Percentiles rank a stretch among this genome's conserved stretches.
Conservation (phyloP, 2,329 filamentous ascomycete species). For the Ramichloridium luteum region DNA sequence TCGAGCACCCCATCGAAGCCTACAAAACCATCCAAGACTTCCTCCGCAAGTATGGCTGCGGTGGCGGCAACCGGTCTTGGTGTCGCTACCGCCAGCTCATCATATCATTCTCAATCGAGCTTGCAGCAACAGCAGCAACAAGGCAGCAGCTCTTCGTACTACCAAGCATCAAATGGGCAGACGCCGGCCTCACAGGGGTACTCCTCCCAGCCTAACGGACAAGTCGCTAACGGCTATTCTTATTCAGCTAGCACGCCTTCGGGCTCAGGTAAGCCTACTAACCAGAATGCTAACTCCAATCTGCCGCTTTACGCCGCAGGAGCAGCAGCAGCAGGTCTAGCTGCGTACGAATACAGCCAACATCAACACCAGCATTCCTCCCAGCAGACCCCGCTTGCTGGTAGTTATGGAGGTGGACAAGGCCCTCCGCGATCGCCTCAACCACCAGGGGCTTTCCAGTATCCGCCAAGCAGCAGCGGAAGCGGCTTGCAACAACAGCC, state of each 20-base stretch:
- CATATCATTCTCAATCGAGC: not conserved
- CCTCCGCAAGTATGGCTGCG: not conserved
- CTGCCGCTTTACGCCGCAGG: constrained; percentile 35
- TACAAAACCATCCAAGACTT: constrained; percentile 1
- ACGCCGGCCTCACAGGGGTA: no score
- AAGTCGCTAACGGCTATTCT: constrained; percentile 1
- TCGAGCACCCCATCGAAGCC: not conserved
- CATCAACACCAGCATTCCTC: constrained; percentile 19
- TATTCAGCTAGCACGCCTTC: constrained; percentile 2
- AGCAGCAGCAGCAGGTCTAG: constrained; percentile 30
- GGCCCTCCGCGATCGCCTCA: constrained; percentile 14
- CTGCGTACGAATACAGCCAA: constrained; percentile 32
- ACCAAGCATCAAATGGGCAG: no score
- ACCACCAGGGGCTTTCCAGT: constrained; percentile 8
- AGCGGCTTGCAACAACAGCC: constrained; percentile 15
- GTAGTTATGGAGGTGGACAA: constrained; percentile 10
- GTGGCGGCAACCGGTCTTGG: constrained; percentile 1
- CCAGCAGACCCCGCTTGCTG: constrained; percentile 9
- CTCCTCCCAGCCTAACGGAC: constrained; percentile 1
- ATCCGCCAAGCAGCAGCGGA: constrained; percentile 8
- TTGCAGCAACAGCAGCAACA: constrained; percentile 2
- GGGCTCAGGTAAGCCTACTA: constrained; percentile 26
- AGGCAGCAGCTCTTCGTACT: no score
- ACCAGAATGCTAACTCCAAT: constrained; percentile 32
- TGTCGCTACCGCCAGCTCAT: no score